These are phyloP conservation scores for Podaxis sp. DNA, from an alignment of 768 basidiomycete species.

Conservation along the genomic window DNA sequence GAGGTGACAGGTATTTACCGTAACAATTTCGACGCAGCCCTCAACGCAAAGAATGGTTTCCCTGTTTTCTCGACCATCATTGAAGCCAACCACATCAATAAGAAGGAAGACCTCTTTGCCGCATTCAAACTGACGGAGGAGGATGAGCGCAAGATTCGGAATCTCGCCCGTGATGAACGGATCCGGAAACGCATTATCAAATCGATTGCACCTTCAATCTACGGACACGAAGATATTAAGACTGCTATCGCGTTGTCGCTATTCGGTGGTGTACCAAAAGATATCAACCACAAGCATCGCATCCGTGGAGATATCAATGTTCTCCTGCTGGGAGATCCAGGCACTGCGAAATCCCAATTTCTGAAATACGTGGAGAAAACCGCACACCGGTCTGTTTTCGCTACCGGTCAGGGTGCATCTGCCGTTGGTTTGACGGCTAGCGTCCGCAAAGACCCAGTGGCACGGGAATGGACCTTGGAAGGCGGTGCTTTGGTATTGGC, in stretches of 20 bases:
- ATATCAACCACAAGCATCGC: conserved; percentile 93
- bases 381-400: conserved; percentile 94
- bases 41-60: conserved; percentile 98
- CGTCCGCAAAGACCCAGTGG: conserved; percentile 97
- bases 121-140: conserved; percentile 97
- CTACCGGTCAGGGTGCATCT: conserved; percentile 96
- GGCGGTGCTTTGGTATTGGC: conserved; percentile 98
- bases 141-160: conserved; percentile 89
- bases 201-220: conserved; percentile 97
- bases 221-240: conserved; percentile 99
- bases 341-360: conserved; percentile 99
- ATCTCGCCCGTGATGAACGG: conserved; percentile 84
- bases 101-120: conserved; percentile 99
- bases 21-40: conserved; percentile 97
- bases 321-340: conserved; percentile 93
- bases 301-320: conserved; percentile 99
- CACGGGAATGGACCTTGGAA: conserved; percentile 97
- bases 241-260: conserved; percentile 93
- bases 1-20: conserved; percentile 98
- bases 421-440: conserved; percentile 98
- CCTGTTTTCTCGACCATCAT: conserved; percentile 98
- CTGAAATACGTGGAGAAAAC: conserved; percentile 99
- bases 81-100: conserved; percentile 98
- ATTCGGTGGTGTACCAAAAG: conserved; percentile 91
- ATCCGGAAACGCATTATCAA: conserved; percentile 98